phyloP scores from a whole-genome alignment of 345 rosid species.

The Eucalyptus sp. region DNA sequence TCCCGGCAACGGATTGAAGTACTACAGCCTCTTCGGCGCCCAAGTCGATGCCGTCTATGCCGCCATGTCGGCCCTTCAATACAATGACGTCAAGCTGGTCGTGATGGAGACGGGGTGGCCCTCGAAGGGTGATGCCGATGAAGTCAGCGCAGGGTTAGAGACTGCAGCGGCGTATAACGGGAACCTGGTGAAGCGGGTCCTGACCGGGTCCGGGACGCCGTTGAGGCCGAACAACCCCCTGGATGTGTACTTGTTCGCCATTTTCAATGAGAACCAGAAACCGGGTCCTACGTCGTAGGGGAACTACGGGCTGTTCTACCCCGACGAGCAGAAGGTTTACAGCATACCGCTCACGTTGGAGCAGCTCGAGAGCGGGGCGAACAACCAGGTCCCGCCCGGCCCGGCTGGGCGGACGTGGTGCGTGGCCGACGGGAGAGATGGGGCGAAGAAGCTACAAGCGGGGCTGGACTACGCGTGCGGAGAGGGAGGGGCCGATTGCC shows the following conservation, averaged over 20 bases:
- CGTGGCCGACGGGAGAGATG: slow-evolving; percentile 40
- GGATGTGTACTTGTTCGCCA: slow-evolving; percentile 64
- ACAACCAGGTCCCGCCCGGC: slow-evolving; percentile 10
- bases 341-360: slow-evolving; percentile 33
- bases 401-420: slow-evolving; percentile 57
- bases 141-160: slow-evolving; percentile 46
- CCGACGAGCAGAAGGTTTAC: slow-evolving; percentile 58
- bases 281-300: background rate
- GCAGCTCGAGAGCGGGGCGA: background rate
- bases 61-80: slow-evolving; percentile 59
- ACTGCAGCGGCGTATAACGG: slow-evolving; percentile 87
- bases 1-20: slow-evolving; percentile 70
- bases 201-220: slow-evolving; percentile 71
- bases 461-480: slow-evolving; percentile 79
- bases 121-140: slow-evolving; percentile 60
- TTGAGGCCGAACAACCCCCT: slow-evolving; percentile 51
- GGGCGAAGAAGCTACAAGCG: slow-evolving; percentile 36
- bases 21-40: slow-evolving; percentile 63
- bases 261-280: slow-evolving; percentile 86
- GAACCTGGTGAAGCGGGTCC: slow-evolving; percentile 53
- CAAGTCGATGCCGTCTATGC: slow-evolving; percentile 83
- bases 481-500: slow-evolving; percentile 85
- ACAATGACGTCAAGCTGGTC: slow-evolving; percentile 42
- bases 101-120: slow-evolving; percentile 97
- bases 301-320: slow-evolving; percentile 88